Evolutionary conservation across 2,329 filamentous ascomycete species (phyloP).

Genomic region (Xylariaceae sp.): DNA sequence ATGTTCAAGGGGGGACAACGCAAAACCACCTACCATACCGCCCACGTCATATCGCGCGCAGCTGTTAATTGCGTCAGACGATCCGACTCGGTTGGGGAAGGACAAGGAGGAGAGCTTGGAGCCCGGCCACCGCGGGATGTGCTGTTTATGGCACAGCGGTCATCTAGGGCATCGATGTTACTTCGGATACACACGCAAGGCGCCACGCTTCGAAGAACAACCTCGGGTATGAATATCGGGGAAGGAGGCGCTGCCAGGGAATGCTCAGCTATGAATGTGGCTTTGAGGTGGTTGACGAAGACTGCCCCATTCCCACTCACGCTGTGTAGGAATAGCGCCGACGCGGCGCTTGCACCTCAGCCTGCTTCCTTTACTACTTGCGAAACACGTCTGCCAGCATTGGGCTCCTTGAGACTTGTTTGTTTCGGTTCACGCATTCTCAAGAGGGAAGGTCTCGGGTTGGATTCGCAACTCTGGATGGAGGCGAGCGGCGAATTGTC

Average conservation of each 20-base stretch:
- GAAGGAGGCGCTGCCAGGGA: conserved; percentile 47
- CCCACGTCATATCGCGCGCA: conserved; percentile 49
- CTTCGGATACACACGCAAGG: conserved; percentile 33
- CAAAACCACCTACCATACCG: conserved; percentile 53
- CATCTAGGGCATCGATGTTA: conserved; percentile 55
- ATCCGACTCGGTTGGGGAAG: background rate
- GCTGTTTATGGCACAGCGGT: conserved; percentile 28
- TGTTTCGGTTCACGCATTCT: conserved; percentile 65
- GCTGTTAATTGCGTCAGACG: background rate
- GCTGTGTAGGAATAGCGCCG: background rate
- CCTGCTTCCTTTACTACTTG: background rate
- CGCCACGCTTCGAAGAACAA: conserved; percentile 41
- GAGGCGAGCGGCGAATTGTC: conserved; percentile 36
- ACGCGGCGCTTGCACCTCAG: background rate
- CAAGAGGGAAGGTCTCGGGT: conserved; percentile 47
- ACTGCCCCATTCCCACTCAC: conserved; percentile 33
- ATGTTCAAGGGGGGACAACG: conserved; percentile 52
- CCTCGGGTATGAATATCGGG: conserved; percentile 38
- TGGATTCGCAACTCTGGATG: conserved; percentile 18
- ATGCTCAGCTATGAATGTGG: conserved; percentile 50
- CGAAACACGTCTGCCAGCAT: background rate
- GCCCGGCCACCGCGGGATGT: background rate
- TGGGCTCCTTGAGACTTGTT: conserved; percentile 43
- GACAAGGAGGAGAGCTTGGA: background rate
- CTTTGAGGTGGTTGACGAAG: conserved; percentile 48